phyloP scores from a whole-genome alignment of 768 basidiomycete genomes.

The Mycena metata region DNA sequence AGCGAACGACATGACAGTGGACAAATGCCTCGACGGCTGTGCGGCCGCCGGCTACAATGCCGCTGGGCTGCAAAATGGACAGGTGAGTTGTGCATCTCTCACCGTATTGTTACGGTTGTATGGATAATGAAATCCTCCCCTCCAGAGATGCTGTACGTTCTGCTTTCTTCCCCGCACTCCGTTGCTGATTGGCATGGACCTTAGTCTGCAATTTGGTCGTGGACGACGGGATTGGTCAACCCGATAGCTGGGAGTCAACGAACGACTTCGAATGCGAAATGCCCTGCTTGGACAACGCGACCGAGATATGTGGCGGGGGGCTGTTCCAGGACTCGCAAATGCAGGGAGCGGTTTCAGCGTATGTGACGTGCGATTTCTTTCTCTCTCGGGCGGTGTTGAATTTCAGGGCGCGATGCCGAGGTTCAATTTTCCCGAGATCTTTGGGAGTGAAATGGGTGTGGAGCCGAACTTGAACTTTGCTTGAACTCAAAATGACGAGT shows the following conservation, averaged over 20 bases:
- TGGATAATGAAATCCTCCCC: neutral
- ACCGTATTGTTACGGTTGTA: neutral
- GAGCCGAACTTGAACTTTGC: too few relatives aligned
- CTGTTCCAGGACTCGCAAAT: too few relatives aligned
- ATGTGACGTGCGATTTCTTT: too few relatives aligned
- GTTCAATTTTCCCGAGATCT: too few relatives aligned
- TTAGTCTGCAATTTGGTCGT: neutral
- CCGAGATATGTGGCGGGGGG: slow-evolving; percentile 1
- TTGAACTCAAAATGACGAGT: too few relatives aligned
- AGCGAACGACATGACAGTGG: slow-evolving; percentile 2
- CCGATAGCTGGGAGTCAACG: neutral
- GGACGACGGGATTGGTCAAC: neutral
- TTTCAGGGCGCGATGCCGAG: too few relatives aligned
- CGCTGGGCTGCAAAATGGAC: neutral
- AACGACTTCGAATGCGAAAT: neutral
- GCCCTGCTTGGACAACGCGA: slow-evolving; percentile 7
- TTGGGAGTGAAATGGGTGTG: too few relatives aligned
- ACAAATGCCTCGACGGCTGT: slow-evolving; percentile 3
- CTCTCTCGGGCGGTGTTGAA: too few relatives aligned
- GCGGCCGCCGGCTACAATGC: slow-evolving; percentile 2
- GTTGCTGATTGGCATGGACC: neutral
- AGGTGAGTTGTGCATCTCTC: neutral
- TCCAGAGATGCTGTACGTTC: slow-evolving; percentile 10
- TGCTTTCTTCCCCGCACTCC: neutral
- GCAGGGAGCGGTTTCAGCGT: too few relatives aligned